A percentile compares a stretch with the other conserved stretches of the same genome.
Conservation (phyloP, 306 rosid genomes). For the Begonia masoniana region DNA sequence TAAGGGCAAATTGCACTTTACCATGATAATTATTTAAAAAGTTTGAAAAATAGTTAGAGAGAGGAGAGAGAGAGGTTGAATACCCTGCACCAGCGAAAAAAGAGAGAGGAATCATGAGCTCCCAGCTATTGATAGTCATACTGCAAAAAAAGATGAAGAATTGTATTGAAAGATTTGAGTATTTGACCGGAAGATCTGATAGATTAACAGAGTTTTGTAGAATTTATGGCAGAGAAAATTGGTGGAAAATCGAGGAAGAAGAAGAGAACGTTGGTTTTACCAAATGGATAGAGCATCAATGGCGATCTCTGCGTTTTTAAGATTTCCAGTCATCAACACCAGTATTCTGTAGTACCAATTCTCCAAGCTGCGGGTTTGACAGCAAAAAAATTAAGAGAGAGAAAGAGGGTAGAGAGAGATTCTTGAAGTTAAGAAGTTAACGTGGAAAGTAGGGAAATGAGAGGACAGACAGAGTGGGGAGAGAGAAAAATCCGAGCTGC, state of each 20-base stretch:
- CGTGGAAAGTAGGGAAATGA: too few relatives aligned
- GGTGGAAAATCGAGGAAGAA: not conserved
- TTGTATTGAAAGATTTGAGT: not conserved
- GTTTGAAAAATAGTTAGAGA: not conserved
- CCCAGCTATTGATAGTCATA: slow-evolving; percentile 2
- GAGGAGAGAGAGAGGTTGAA: not conserved
- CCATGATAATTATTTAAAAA: too few relatives aligned
- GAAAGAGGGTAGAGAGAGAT: too few relatives aligned
- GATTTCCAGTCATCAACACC: not conserved
- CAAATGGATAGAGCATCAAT: not conserved
- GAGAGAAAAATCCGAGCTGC: not conserved
- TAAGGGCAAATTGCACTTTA: too few relatives aligned
- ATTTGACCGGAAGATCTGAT: not conserved
- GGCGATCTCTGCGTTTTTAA: not conserved
- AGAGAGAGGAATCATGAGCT: slow-evolving; percentile 3
- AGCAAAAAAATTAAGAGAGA: too few relatives aligned
- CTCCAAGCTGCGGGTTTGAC: not conserved
- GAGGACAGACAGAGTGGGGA: too few relatives aligned
- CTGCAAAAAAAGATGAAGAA: not conserved
- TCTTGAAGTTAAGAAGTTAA: too few relatives aligned
- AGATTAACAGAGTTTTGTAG: not conserved
- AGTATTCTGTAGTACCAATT: slow-evolving; percentile 3
- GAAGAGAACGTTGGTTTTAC: not conserved
- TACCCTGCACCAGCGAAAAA: slow-evolving; percentile 4
- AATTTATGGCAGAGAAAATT: not conserved